Conservation (phyloP, 1,284 basidiomycete genomes). For the Cystobasidiaceae sp. region DNA sequence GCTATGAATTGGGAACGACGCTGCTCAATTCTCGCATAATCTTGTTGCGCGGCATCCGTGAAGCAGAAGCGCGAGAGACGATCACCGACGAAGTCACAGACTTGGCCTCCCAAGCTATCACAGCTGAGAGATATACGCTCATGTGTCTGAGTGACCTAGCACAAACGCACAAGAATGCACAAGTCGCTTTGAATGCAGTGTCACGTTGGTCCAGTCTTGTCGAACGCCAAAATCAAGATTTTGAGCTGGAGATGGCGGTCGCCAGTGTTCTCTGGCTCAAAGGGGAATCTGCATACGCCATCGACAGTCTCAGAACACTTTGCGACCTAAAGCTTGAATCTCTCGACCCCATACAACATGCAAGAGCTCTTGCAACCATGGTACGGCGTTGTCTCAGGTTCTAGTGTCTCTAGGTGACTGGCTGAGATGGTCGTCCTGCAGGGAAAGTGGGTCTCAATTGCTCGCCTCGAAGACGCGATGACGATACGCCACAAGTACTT, state of each 20-base stretch:
- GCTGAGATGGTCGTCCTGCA: constrained; percentile 44
- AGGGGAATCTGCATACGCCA: constrained; percentile 75
- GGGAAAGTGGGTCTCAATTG: constrained; percentile 85
- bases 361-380: constrained; percentile 52
- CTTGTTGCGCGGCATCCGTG: constrained; percentile 35
- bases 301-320: constrained; percentile 59
- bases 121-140: neutral
- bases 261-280: constrained; percentile 85
- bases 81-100: neutral
- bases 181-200: constrained; percentile 33
- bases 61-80: neutral
- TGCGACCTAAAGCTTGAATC: neutral
- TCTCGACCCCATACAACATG: constrained; percentile 43
- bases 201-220: neutral
- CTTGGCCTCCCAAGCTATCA: no score
- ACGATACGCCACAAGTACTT: constrained; percentile 70
- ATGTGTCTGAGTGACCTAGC: neutral
- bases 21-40: constrained; percentile 29
- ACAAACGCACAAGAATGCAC: neutral
- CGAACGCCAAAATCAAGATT: constrained; percentile 31
- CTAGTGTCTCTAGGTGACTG: neutral
- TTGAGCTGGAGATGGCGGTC: constrained; percentile 70
- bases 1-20: constrained; percentile 22
- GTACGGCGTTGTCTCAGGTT: constrained; percentile 36
- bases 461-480: constrained; percentile 74